Evolutionary conservation across 2,329 filamentous ascomycete species (phyloP), one percentile per base, ranked within the genome.

Genomic region (Celoporthe dispersa): DNA sequence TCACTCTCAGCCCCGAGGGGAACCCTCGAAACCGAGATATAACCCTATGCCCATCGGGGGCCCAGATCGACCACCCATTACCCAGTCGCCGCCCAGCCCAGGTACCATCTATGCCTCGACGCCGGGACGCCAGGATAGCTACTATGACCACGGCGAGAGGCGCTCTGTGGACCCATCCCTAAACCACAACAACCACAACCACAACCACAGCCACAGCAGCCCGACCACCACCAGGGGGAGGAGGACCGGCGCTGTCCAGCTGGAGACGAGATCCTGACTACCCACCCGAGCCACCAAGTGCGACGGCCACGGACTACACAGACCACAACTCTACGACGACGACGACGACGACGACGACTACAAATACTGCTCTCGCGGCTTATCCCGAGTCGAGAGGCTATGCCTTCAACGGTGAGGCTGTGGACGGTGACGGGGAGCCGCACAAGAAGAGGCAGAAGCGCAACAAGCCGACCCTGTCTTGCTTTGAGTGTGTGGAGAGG

Each of bases 391-490:
- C 11, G 4, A 61, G 51, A n/a, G 61, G 57, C 12, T 64, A 71
- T n/a, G 68, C 41, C 31, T 74, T 73, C 57, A 76, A 72, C 62
- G 73, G 72, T 8, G 73, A 74, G 9, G 78, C 76, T 9, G 75
- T 11, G 5, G 60, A 62, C 22, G 60, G 77, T 1, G 69, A 73
- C 12, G 65, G 70, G 0, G 77, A 82, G 59, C 85, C 83, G n/a
- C 77, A 82, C 14, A 86, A 82, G 79, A 92, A 92, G 83, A 93
- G 92, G 81, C 92, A 94, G 81, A 94, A 92, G 82, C 88, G 92
- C 63, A 95, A 95, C 81, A 95, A 95, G 79, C 92, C 92, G 3
- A 94, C 92, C 1, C 78, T 94, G 72, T 93, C 91, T 64, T 94
- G 92, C 76, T 87, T 90, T 72, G 91, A 94, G 78, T 95, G 92